Conservation (phyloP, 2,329 filamentous ascomycete genomes). For the Talaromyces sp. region DNA sequence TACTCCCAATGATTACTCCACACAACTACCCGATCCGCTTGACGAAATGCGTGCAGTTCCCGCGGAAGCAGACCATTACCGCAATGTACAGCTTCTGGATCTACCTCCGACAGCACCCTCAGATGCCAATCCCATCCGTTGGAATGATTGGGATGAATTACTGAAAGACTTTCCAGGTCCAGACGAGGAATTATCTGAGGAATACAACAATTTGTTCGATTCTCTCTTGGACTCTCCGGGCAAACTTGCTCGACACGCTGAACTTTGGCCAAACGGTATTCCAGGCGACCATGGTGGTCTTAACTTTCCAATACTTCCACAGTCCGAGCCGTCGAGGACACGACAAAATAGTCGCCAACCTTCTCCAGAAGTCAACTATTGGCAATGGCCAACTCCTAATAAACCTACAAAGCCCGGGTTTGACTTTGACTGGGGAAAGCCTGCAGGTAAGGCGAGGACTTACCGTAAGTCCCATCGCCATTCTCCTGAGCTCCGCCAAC, state of each 20-base stretch:
- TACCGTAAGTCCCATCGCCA: too few relatives aligned
- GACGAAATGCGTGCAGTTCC: not conserved
- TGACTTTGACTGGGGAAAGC: not conserved
- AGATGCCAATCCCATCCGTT: not conserved
- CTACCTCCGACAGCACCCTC: not conserved
- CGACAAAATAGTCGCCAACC: not conserved
- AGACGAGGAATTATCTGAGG: not conserved
- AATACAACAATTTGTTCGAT: not conserved
- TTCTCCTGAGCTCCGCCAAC: too few relatives aligned
- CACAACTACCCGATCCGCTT: not conserved
- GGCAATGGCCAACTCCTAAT: not conserved
- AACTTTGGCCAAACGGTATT: slow-evolving; percentile 8
- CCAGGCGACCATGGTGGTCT: slow-evolving; percentile 10
- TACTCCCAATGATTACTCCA: not conserved
- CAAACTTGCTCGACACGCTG: not conserved
- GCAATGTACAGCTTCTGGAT: not conserved
- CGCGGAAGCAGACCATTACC: not conserved
- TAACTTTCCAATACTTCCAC: slow-evolving; percentile 10
- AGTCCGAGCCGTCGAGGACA: not conserved
- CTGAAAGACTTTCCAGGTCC: not conserved
- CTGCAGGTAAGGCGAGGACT: not conserved
- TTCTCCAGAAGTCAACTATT: not conserved
- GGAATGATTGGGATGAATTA: not conserved
- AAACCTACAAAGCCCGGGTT: too few relatives aligned
- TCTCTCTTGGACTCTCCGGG: slow-evolving; percentile 7